A percentile compares a stretch with the other conserved stretches of the same genome.
Evolutionary conservation across 2,329 filamentous ascomycete species (phyloP).

Genomic region (Monosporascus ibericus): DNA sequence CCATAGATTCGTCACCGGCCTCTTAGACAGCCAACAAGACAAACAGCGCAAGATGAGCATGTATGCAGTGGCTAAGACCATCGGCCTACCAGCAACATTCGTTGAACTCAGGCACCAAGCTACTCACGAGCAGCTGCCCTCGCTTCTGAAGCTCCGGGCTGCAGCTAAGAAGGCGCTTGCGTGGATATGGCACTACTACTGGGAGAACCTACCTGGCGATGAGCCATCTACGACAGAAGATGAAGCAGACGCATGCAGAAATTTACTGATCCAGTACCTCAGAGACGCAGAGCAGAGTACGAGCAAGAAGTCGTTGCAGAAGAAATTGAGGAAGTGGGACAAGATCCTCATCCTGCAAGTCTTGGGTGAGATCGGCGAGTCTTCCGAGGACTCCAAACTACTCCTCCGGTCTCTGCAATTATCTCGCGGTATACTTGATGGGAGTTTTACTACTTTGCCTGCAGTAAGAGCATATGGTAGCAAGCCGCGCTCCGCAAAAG

Average conservation of each 20-base stretch:
- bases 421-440: slow-evolving; percentile 32
- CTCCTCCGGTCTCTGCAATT: slow-evolving; percentile 40
- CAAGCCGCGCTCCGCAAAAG: slow-evolving; percentile 2
- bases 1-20: slow-evolving; percentile 69
- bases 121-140: slow-evolving; percentile 82
- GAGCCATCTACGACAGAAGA: slow-evolving; percentile 1
- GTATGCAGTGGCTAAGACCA: slow-evolving; percentile 63
- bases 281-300: slow-evolving; percentile 20
- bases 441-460: slow-evolving; percentile 7
- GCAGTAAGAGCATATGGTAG: not conserved
- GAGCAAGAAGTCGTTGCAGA: slow-evolving; percentile 17
- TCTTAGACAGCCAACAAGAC: slow-evolving; percentile 68
- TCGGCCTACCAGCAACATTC: slow-evolving; percentile 69
- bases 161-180: slow-evolving; percentile 64
- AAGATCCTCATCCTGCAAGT: slow-evolving; percentile 29
- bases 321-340: slow-evolving; percentile 30
- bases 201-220: slow-evolving; percentile 44
- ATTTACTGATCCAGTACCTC: slow-evolving; percentile 33
- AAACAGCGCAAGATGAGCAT: slow-evolving; percentile 64
- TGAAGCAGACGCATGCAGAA: slow-evolving; percentile 20
- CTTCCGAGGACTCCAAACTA: slow-evolving; percentile 35
- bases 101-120: slow-evolving; percentile 87
- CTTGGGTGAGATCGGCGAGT: slow-evolving; percentile 33
- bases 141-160: slow-evolving; percentile 63
- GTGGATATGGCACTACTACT: slow-evolving; percentile 92